These are phyloP conservation scores for Pichia heedii DNA, from an alignment of 805 yeast genomes.

Conservation along the genomic window DNA sequence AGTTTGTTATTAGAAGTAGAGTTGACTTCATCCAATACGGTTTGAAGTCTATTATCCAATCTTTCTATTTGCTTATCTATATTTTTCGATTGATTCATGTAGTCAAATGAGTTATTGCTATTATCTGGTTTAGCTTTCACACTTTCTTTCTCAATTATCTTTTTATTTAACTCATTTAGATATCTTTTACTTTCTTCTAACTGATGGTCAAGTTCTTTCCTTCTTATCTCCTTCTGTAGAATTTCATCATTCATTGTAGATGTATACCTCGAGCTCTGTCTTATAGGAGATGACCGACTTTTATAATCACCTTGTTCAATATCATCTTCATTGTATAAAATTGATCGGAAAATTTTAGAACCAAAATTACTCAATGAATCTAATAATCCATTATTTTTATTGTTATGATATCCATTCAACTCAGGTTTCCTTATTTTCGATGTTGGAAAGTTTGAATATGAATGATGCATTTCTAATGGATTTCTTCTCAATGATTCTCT, in stretches of 20 bases:
- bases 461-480: background rate
- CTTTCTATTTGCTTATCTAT: constrained; percentile 5
- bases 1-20: constrained; percentile 12
- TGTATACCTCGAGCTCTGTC: background rate
- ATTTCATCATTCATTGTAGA: background rate
- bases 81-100: constrained; percentile 6
- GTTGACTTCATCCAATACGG: constrained; percentile 13
- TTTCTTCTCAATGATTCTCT: constrained; percentile 9
- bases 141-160: background rate
- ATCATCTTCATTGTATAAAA: constrained; percentile 21
- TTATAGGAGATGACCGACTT: background rate
- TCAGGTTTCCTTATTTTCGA: background rate
- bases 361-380: constrained; percentile 24
- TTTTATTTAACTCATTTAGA: background rate
- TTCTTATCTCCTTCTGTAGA: background rate
- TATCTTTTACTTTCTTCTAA: background rate
- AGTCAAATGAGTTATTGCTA: background rate
- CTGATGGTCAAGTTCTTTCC: background rate
- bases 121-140: background rate
- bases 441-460: background rate
- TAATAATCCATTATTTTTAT: constrained; percentile 14
- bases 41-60: constrained; percentile 11
- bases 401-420: background rate
- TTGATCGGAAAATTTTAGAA: constrained; percentile 20
- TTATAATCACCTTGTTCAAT: background rate